Base-by-base conservation (phyloP, 192 early-diverging fungal species). In the Rhizophagus prolifer region DNA sequence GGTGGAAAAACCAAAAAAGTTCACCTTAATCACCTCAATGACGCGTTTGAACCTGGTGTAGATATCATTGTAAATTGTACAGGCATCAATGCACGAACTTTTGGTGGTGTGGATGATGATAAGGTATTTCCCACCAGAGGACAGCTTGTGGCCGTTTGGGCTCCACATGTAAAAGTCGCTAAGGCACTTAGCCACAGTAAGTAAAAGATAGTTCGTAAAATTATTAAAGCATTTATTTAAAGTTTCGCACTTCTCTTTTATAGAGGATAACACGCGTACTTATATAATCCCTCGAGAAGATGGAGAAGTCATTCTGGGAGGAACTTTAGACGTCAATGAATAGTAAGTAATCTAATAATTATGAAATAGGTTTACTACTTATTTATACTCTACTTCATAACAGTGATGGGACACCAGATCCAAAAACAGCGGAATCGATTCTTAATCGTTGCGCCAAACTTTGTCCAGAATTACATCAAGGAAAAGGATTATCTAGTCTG, bases 271-370 rank as follows among this genome's bases (percentile, higher is more conserved):
- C 38, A 30, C 25, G n/a, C 13, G 26, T 41, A 66, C 68, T 65
- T 96, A 96, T 81, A 87, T 95, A n/a, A 96, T 96, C 70, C 95
- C 94, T 4, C 86, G 94, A 16, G 85, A 86, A 16, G 88, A 93
- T 77, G 94, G 92, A 13, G 86, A 87, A 47, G 93, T 94, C 38
- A 82, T 95, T 50, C 75, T 95, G 0, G 95, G 94, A 30, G 92
- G 93, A 9, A 93, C 93, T 4, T 86, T 88, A 31, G 78, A 87
- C 34, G 79, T 80, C 1, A 69, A 83, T 72, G 75, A 82, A 60
- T 81, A 79, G 88, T 89, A 86, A 83, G 80, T 31, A 72, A 28
- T 19, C 13, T 25, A 63, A 7, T 60, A 69, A 16, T 61, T 71
- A 6, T 4, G 21, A 25, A 50, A 58, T 10, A 9, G 8, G 19